Conservation (phyloP, 2,329 filamentous ascomycete genomes). For the Fusarium ambrosium region DNA sequence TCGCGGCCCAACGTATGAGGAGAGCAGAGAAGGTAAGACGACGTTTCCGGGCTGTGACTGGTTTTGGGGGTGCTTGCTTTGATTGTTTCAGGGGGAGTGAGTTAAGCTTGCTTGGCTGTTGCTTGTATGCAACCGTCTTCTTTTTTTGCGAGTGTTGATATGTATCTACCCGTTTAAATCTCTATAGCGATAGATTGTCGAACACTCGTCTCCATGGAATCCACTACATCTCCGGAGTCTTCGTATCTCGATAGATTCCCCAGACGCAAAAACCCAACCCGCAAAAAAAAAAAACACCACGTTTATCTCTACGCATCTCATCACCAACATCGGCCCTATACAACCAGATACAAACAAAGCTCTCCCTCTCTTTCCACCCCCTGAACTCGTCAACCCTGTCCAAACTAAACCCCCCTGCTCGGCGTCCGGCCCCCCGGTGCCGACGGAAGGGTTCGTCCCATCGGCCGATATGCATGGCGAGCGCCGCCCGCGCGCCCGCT, state of each 20-base stretch:
- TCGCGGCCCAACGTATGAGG: slow-evolving; percentile 18
- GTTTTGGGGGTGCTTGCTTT: neutral
- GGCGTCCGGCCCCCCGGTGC: slow-evolving; percentile 27
- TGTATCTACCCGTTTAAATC: neutral
- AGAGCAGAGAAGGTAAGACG: neutral
- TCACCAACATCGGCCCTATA: neutral
- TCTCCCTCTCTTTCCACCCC: neutral
- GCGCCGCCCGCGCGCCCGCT: neutral
- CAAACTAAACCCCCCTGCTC: slow-evolving; percentile 3
- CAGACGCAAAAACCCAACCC: neutral
- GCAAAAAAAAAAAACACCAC: neutral
- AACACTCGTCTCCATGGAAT: neutral
- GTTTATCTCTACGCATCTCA: neutral
- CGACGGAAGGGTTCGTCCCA: slow-evolving; percentile 23
- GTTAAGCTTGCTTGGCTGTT: neutral
- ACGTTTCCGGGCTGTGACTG: neutral
- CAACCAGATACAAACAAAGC: neutral
- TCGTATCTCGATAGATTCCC: slow-evolving; percentile 1
- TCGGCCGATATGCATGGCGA: slow-evolving; percentile 38
- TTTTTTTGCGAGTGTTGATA: neutral
- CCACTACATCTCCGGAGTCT: neutral
- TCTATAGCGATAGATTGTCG: neutral
- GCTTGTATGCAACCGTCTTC: neutral
- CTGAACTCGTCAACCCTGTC: slow-evolving; percentile 7
- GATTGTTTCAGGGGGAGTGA: neutral